Evolutionary conservation across 768 basidiomycete genomes (phyloP).

Genomic region (Mycena latifolia): DNA sequence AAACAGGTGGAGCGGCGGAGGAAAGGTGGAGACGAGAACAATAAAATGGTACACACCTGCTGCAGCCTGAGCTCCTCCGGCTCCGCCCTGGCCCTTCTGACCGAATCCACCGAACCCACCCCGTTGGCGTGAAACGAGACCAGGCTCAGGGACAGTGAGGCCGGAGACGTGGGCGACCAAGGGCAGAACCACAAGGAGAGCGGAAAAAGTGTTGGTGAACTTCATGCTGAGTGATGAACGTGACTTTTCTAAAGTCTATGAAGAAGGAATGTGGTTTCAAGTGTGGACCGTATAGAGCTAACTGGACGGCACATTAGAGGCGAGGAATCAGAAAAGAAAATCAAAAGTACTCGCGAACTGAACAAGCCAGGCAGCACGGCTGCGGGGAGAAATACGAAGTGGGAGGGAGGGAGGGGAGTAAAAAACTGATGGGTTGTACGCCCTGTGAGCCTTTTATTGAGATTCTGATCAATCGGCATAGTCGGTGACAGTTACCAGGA

Average conservation of each 20-base stretch:
- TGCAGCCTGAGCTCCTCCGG: no score
- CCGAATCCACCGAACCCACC: neutral
- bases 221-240: slow-evolving; percentile 59
- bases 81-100: no score
- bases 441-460: slow-evolving; percentile 35
- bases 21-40: no score
- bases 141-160: slow-evolving; percentile 39
- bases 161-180: slow-evolving; percentile 50
- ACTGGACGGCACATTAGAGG: slow-evolving; percentile 41
- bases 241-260: slow-evolving; percentile 63
- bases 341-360: slow-evolving; percentile 21
- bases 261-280: slow-evolving; percentile 48
- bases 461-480: no score
- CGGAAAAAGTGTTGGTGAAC: slow-evolving; percentile 56
- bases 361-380: slow-evolving; percentile 63
- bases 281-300: slow-evolving; percentile 43
- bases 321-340: slow-evolving; percentile 30
- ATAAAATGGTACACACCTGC: no score
- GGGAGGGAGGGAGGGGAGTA: slow-evolving; percentile 38
- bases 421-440: slow-evolving; percentile 32
- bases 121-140: slow-evolving; percentile 36
- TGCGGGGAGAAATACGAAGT: slow-evolving; percentile 52
- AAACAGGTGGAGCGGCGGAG: no score
- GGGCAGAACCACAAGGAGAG: slow-evolving; percentile 55
- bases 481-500: slow-evolving; percentile 5